phyloP scores from a whole-genome alignment of 768 basidiomycete species.

The Mycena vulgaris region DNA sequence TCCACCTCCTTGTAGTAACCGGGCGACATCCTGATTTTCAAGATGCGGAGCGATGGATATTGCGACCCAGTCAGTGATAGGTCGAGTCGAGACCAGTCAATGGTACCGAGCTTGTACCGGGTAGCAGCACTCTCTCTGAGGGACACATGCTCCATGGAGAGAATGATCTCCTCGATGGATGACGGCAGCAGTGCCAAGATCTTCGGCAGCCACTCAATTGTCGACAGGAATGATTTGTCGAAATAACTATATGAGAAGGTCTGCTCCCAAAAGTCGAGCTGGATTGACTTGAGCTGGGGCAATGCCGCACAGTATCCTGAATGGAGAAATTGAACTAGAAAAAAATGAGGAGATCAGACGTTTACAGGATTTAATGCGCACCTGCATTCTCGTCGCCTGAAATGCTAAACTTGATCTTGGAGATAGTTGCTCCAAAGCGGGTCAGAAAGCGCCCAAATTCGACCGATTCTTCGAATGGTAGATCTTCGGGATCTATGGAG shows the following conservation, averaged over 20 bases:
- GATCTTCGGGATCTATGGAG: neutral
- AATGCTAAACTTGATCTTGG: neutral
- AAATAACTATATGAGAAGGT: neutral
- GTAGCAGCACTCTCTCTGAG: no score
- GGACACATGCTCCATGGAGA: no score
- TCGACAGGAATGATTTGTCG: slow-evolving; percentile 12
- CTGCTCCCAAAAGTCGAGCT: neutral
- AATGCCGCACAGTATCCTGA: neutral
- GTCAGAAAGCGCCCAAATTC: neutral
- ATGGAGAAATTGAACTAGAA: neutral
- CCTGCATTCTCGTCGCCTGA: neutral
- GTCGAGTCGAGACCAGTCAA: no score
- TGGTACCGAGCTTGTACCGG: no score
- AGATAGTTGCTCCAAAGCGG: neutral
- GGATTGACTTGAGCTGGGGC: neutral
- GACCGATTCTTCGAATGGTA: neutral
- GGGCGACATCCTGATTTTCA: no score
- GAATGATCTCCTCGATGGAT: no score
- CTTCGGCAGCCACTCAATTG: no score
- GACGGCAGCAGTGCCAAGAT: no score
- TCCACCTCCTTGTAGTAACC: no score
- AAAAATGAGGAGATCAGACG: neutral
- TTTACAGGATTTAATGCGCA: neutral
- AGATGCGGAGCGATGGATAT: no score
- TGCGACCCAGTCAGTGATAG: no score